Evolutionary conservation across 805 yeast species (phyloP), one percentile per base, ranked within the genome.

Genomic region (Candida succiphila): DNA sequence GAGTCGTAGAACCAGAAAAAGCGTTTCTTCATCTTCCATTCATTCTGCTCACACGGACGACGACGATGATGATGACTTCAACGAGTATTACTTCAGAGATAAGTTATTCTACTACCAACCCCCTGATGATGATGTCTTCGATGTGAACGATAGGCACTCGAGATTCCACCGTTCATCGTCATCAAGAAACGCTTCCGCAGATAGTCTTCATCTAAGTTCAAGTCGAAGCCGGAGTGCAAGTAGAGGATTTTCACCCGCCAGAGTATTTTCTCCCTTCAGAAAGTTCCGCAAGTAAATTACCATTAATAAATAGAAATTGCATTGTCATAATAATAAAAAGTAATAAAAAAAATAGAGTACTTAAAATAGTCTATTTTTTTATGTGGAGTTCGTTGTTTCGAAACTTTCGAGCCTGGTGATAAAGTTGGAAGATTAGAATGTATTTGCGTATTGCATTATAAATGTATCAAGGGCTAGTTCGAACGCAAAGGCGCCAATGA

Each of bases 361-460:
- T n/a, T n/a, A n/a, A n/a, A n/a, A n/a, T n/a, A n/a, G n/a, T n/a
- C n/a, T n/a, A n/a, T n/a, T n/a, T n/a, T n/a, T n/a, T n/a, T n/a
- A n/a, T n/a, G n/a, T n/a, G n/a, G 99, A 54, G 89, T 86, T n/a
- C 88, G 92, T 18, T 92, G 99, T 50, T 73, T 89, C 40, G 98
- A 92, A 52, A 94, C 84, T 15, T 74, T 88, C 52, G 58, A 61
- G 31, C 84, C 88, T 0, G 95, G 95, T 2, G 92, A 87, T 35
- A 80, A 79, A 48, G 89, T 92, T 14, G 97, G 95, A 0, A 62
- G 99, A 27, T 58, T 92, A 37, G 97, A 89, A 54, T 92, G 99
- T 53, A 65, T 92, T 13, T 92, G 99, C 52, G 85, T 88, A 23
- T 92, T 86, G 54, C 99, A 92, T 49, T 87, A 87, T 52, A 63